Evolutionary conservation across 2,329 filamentous ascomycete genomes (phyloP), one percentile per base, ranked within the genome.

Genomic region (Neospermospora avenae): DNA sequence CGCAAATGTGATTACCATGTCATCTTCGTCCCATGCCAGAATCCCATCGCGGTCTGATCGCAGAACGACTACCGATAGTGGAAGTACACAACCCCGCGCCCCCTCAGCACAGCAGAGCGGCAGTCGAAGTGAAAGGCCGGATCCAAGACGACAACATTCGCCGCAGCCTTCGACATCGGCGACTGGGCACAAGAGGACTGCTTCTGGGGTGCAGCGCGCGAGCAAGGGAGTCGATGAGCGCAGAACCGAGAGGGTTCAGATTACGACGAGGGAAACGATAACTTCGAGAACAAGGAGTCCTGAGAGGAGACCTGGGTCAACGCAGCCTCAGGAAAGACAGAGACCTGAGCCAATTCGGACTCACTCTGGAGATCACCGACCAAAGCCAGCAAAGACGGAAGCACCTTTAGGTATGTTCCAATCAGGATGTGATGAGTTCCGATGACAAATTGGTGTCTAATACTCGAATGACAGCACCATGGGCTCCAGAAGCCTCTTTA

Each of bases 401-500:
- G 70, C 75, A 25, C 76, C 78, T n/a, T 76, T 77, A 75, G 77
- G 82, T 84, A 78, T 58, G 57, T 39, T 45, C 6, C 35, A 42
- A 46, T 39, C 39, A 28, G n/a, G 39, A 39, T 56, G 28, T 18
- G 42, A 3, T 20, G 28, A 11, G 3, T 20, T 41, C n/a, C 28
- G 20, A 16, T 37, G 20, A 16, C 22, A 48, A 24, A 22, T 25
- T 41, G 35, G 48, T 44, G 48, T 58, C 58, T 63, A 35, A 61
- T 55, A 14, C 16, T 54, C 22, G 37, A 28, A 25, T 48, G 35
- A 24, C 63, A 80, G 78, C 75, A 64, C 76, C 78, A 70, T 98
- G 95, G 95, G 87, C 85, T 58, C 93, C 95, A 0, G 84, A 91
- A 71, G 93, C 86, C 8, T 87, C 83, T 0, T 77, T 98, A 22